These are phyloP conservation scores for Bryum argenteum DNA, from an alignment of 225 moss, liverwort and hornwort genomes.

Conservation along the genomic window DNA sequence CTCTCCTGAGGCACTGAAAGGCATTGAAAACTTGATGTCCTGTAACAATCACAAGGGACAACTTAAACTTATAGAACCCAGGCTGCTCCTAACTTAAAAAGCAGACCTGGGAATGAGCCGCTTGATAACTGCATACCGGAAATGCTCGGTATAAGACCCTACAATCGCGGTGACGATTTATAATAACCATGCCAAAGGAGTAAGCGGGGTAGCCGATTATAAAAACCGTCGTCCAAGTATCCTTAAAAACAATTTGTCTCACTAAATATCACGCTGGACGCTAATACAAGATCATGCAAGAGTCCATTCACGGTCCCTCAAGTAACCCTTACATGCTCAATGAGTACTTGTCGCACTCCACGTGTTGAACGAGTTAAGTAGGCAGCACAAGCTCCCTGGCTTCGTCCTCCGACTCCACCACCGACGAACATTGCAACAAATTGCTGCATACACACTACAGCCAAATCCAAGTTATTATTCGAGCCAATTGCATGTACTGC, in stretches of 20 bases:
- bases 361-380: slow-evolving; percentile 89
- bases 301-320: not conserved
- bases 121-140: slow-evolving; percentile 7
- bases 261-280: not conserved
- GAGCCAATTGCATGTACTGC: not conserved
- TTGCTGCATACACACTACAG: slow-evolving; percentile 87
- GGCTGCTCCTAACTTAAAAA: not conserved
- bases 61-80: not conserved
- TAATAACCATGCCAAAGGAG: not conserved
- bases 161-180: not conserved
- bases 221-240: not conserved
- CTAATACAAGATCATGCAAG: not conserved
- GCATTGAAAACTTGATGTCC: slow-evolving; percentile 92
- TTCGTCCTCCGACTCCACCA: slow-evolving; percentile 65
- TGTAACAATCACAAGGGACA: slow-evolving; percentile 36
- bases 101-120: not conserved
- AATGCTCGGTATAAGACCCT: not conserved
- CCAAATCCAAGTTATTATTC: slow-evolving; percentile 31
- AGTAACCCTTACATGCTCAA: slow-evolving; percentile 67
- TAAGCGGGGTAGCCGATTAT: not conserved
- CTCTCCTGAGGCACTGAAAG: slow-evolving; percentile 59
- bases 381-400: slow-evolving; percentile 67
- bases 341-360: slow-evolving; percentile 79
- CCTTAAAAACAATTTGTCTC: not conserved
- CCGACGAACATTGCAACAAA: slow-evolving; percentile 97